Evolutionary conservation across 2,329 filamentous ascomycete genomes (phyloP), one percentile per base, ranked within the genome.

Genomic region (Fusarium xyrophilum): DNA sequence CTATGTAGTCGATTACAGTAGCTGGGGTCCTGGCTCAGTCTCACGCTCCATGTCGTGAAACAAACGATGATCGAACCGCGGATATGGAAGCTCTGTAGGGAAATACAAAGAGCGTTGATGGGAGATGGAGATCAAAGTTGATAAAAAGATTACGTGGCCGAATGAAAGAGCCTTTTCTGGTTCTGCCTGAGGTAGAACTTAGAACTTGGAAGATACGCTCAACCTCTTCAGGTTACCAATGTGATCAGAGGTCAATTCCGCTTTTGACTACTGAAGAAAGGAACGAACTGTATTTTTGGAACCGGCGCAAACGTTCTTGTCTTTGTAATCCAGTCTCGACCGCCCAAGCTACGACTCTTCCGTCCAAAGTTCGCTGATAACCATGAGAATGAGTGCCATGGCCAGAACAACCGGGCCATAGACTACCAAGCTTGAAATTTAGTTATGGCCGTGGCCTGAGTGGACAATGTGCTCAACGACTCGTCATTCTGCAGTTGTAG

Each of bases 211-310:
- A 52, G 30, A 27, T 38, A 30, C 30, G 46, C 51, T 68, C 64
- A 54, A 56, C 48, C 39, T 67, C 36, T 47, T 21, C 21, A 38
- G 46, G 32, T 15, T 30, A 30, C 19, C 19, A 15, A 46, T 17
- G 27, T 12, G 36, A 27, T 50, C 17, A 27, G 46, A 50, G 33
- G 53, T 28, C 55, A 25, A 44, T 59, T 63, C 53, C 53, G 54
- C 57, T 60, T 69, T 55, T 55, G 57, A 60, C 21, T 40, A 27
- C 27, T 27, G 17, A 47, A 50, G 32, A 48, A 51, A 25, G 44
- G 21, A 38, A 53, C 19, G 39, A 69, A 56, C 51, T 44, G 51
- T 48, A 53, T 32, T 42, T 56, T 44, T 53, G 44, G 23, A 42
- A 25, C 27, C 23, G 43, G 38, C 25, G 19, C 21, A 28, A 44